These are phyloP conservation scores for Paralagenidium karlingii DNA, from an alignment of 352 stramenopile species.

Conservation along the genomic window DNA sequence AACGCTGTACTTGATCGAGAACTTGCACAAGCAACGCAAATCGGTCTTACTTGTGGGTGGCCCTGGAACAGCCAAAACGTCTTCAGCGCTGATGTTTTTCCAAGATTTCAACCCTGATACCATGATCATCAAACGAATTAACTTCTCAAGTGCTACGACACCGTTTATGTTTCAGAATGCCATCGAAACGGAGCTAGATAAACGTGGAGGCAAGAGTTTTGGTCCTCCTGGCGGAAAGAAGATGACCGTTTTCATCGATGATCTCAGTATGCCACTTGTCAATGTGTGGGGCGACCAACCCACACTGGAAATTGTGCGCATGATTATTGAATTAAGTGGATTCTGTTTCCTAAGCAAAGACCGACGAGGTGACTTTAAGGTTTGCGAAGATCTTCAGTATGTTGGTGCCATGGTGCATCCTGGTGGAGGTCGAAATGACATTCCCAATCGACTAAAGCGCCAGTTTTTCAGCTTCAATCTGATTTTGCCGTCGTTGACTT, in stretches of 20 bases:
- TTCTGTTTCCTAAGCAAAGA: conserved; percentile 99
- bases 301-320: conserved; percentile 95
- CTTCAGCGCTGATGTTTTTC: conserved; percentile 97
- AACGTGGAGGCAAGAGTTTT: conserved; percentile 97
- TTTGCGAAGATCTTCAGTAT: conserved; percentile 96
- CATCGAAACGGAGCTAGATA: conserved; percentile 97
- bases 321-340: conserved; percentile 93
- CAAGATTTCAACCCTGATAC: conserved; percentile 87
- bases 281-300: conserved; percentile 98
- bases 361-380: conserved; percentile 97
- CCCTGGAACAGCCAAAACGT: conserved; percentile 96
- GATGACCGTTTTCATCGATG: conserved; percentile 99
- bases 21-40: conserved; percentile 90
- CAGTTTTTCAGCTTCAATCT: conserved; percentile 99
- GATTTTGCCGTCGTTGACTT: conserved; percentile 93
- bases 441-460: conserved; percentile 98
- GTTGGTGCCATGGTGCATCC: conserved; percentile 97
- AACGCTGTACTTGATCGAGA: conserved; percentile 87
- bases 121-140: conserved; percentile 96
- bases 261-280: conserved; percentile 96
- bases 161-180: conserved; percentile 97
- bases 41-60: conserved; percentile 94
- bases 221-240: conserved; percentile 95
- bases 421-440: conserved; percentile 96
- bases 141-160: conserved; percentile 97